Evolutionary conservation across 1,284 basidiomycete species (phyloP).

Genomic region (Ganoderma lingzhi): DNA sequence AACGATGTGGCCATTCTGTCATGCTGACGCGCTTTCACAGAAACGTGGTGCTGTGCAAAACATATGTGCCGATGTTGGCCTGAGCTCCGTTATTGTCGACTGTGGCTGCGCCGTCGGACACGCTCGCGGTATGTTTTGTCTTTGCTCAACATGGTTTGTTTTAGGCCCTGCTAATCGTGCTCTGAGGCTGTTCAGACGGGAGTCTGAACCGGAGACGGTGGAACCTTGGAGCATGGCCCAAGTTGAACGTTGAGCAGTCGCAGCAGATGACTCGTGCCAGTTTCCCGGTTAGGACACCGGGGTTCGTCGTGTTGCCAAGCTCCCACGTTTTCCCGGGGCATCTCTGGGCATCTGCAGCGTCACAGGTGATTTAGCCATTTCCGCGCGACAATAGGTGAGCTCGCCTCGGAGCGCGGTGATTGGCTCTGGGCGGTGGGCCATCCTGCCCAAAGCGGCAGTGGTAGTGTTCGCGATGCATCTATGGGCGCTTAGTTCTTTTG

Average conservation of each 20-base stretch:
- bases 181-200: not conserved
- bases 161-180: conserved; percentile 3
- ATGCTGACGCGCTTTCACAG: not conserved
- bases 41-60: not conserved
- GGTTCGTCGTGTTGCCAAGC: not conserved
- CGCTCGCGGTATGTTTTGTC: not conserved
- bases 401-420: conserved; percentile 9
- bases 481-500: conserved; percentile 30
- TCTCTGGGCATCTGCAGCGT: not conserved
- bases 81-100: not conserved
- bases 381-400: conserved; percentile 26
- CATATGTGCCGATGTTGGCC: not conserved
- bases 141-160: not conserved
- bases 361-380: conserved; percentile 19
- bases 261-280: conserved; percentile 6
- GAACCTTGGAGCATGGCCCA: not conserved
- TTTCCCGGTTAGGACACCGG: conserved; percentile 1
- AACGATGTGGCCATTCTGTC: not conserved
- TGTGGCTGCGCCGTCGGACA: not conserved
- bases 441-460: conserved; percentile 23
- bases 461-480: conserved; percentile 24
- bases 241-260: not conserved
- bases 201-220: not conserved
- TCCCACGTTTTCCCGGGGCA: not conserved
- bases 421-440: conserved; percentile 5